These are phyloP conservation scores for Exophiala viscosa DNA, from an alignment of 2,329 filamentous ascomycete species.

Conservation along the genomic window DNA sequence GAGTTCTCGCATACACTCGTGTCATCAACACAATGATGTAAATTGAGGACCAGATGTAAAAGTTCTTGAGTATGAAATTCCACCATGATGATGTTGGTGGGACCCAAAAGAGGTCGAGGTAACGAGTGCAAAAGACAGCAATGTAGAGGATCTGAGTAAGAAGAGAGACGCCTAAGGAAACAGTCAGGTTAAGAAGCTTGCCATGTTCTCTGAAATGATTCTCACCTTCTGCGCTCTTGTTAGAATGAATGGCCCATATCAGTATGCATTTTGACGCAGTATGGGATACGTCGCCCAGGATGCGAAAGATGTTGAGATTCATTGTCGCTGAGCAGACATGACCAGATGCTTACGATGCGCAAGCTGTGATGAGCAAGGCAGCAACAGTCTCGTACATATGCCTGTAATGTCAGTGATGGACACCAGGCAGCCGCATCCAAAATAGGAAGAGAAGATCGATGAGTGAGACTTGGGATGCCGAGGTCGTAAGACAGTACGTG, in stretches of 20 bases:
- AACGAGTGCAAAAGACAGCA: conserved; percentile 78
- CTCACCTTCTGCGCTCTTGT: conserved; percentile 77
- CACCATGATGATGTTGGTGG: conserved; percentile 47
- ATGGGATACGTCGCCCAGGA: conserved; percentile 80
- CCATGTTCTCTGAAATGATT: not conserved
- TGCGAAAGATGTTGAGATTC: conserved; percentile 61
- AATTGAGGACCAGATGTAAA: conserved; percentile 78
- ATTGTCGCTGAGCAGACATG: conserved; percentile 17
- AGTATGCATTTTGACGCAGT: conserved; percentile 83
- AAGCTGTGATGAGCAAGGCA: not conserved
- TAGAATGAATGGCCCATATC: conserved; percentile 84
- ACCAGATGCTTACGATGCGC: not conserved
- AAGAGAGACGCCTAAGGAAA: conserved; percentile 69
- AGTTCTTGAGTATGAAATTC: conserved; percentile 82
- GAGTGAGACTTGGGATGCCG: no score
- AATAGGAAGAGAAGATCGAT: not conserved
- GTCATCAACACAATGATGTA: conserved; percentile 90
- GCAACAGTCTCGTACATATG: no score
- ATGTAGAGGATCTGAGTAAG: conserved; percentile 85
- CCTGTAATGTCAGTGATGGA: no score
- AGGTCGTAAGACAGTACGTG: no score
- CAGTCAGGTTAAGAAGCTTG: not conserved
- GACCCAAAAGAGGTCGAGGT: conserved; percentile 70
- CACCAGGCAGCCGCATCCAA: no score
- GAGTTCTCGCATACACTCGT: conserved; percentile 77